Evolutionary conservation across 31 red algal species (phyloP).

Genomic region (Porphyra umbilicalis): DNA sequence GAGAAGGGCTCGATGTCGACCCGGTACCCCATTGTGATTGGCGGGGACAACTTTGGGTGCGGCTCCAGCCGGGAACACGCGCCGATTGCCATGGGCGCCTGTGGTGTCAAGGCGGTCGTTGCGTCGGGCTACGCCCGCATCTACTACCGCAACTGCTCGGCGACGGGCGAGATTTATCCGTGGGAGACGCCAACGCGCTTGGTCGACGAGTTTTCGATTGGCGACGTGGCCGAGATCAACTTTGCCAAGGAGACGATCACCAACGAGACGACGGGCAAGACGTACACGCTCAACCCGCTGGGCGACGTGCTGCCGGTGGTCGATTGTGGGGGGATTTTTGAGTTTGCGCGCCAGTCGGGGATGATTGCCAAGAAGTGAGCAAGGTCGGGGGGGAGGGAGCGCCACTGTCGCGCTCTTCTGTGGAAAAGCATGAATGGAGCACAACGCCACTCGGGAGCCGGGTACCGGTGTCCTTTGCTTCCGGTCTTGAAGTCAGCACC

Average conservation of each 20-base stretch:
- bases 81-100: slow-evolving; percentile 90
- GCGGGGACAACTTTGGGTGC: slow-evolving; percentile 89
- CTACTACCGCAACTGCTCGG: slow-evolving; percentile 84
- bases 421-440: too few relatives aligned
- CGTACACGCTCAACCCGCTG: slow-evolving; percentile 58
- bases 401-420: too few relatives aligned
- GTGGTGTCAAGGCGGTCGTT: slow-evolving; percentile 74
- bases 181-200: slow-evolving; percentile 50
- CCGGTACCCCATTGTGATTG: slow-evolving; percentile 79
- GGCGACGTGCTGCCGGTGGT: slow-evolving; percentile 88
- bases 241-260: slow-evolving; percentile 53
- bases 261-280: slow-evolving; percentile 40
- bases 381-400: too few relatives aligned
- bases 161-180: slow-evolving; percentile 96
- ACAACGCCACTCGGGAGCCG: too few relatives aligned
- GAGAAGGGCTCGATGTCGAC: slow-evolving; percentile 29
- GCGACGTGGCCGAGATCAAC: slow-evolving; percentile 67
- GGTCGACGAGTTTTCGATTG: slow-evolving; percentile 71
- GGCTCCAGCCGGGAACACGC: slow-evolving; percentile 80
- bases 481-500: too few relatives aligned
- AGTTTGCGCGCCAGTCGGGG: slow-evolving; percentile 82
- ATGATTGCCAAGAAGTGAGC: slow-evolving; percentile 72
- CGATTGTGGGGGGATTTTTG: slow-evolving; percentile 92
- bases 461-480: too few relatives aligned
- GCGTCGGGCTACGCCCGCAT: slow-evolving; percentile 66